A percentile compares a stretch with the other conserved stretches of the same genome.
phyloP scores from a whole-genome alignment of 371 early-diverging fungal genomes.

The Rhizopus stolonifer region DNA sequence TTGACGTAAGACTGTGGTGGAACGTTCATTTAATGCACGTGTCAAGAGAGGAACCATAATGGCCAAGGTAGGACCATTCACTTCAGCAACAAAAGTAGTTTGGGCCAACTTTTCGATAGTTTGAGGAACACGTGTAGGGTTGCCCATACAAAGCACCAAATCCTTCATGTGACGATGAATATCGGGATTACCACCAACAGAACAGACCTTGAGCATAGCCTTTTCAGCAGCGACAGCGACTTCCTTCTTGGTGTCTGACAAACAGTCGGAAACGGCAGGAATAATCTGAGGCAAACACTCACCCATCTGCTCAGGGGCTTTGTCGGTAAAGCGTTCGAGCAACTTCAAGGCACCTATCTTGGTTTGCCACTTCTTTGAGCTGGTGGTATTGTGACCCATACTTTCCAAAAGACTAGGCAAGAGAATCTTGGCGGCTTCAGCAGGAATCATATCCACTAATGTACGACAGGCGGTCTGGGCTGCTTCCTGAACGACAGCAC shows the following conservation, averaged over 20 bases:
- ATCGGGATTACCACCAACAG: constrained; percentile 77
- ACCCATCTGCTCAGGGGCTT: constrained; percentile 67
- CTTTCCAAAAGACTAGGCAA: constrained; percentile 65
- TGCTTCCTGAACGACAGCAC: constrained; percentile 69
- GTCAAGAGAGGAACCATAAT: constrained; percentile 72
- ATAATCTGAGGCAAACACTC: constrained; percentile 68
- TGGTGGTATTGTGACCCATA: constrained; percentile 43
- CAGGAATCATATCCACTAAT: constrained; percentile 51
- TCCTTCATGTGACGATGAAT: constrained; percentile 67
- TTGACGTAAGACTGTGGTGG: constrained; percentile 55
- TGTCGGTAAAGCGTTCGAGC: constrained; percentile 52
- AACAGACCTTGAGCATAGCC: constrained; percentile 68
- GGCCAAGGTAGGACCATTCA: constrained; percentile 77
- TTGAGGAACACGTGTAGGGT: constrained; percentile 65
- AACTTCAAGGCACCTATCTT: constrained; percentile 67
- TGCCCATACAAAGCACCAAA: constrained; percentile 73
- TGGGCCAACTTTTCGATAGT: constrained; percentile 73
- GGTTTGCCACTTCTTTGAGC: constrained; percentile 80
- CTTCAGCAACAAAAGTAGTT: constrained; percentile 80
- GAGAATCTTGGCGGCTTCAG: constrained; percentile 56
- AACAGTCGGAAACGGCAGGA: constrained; percentile 69
- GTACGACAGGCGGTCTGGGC: constrained; percentile 62
- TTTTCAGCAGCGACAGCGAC: constrained; percentile 47
- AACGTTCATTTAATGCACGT: constrained; percentile 64
- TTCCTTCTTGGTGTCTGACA: constrained; percentile 74